Conservation (phyloP, 2,329 filamentous ascomycete genomes). For the Nannizzia gypsea region DNA sequence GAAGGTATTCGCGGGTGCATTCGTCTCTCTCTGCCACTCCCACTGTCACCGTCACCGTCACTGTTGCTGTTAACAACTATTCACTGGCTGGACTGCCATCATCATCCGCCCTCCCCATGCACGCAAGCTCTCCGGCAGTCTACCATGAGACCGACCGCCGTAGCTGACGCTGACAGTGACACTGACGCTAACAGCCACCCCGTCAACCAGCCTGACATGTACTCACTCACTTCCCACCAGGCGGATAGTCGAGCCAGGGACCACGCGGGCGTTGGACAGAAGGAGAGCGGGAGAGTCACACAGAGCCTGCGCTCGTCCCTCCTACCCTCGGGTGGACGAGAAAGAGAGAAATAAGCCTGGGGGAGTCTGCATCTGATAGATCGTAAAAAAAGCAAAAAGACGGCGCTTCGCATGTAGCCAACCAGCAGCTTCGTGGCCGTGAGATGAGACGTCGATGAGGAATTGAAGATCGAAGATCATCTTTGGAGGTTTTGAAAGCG, state of each 20-base stretch:
- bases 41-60: background rate
- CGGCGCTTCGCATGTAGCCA: background rate
- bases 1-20: too few species aligned
- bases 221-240: background rate
- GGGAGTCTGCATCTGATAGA: background rate
- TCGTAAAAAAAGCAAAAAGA: conserved; percentile 1
- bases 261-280: background rate
- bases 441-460: background rate
- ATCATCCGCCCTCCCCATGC: background rate
- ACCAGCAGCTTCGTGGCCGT: background rate
- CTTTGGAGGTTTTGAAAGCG: too few species aligned
- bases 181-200: background rate
- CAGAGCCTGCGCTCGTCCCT: background rate
- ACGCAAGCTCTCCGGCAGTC: background rate
- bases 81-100: too few species aligned
- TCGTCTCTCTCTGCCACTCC: background rate
- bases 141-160: background rate
- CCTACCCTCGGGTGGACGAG: background rate
- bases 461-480: background rate
- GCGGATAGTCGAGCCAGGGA: background rate
- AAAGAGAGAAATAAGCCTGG: background rate
- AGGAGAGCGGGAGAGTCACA: background rate
- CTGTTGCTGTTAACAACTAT: too few species aligned
- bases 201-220: background rate
- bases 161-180: background rate